These are phyloP conservation scores for Xylona heveae DNA, from an alignment of 495 filamentous ascomycete species.

Conservation along the genomic window DNA sequence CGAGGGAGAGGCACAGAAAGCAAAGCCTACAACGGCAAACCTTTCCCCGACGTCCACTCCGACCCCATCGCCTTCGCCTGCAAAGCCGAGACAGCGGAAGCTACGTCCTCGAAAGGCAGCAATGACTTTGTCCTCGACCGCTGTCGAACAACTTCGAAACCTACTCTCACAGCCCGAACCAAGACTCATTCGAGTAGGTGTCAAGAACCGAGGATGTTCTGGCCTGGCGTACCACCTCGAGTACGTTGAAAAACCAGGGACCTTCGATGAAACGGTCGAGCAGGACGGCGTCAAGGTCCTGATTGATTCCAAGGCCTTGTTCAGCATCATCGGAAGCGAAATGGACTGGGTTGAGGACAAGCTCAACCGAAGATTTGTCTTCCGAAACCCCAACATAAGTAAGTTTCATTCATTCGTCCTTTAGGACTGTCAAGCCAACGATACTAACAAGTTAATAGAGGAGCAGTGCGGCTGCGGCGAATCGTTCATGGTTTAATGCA, in stretches of 20 bases:
- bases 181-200: slow-evolving; percentile 82
- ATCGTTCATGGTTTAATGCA: slow-evolving; percentile 78
- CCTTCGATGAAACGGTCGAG: slow-evolving; percentile 81
- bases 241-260: slow-evolving; percentile 74
- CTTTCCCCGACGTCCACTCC: slow-evolving; percentile 12
- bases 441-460: slow-evolving; percentile 29
- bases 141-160: slow-evolving; percentile 50
- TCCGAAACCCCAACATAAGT: slow-evolving; percentile 97
- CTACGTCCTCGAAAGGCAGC: slow-evolving; percentile 77
- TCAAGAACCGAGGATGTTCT: slow-evolving; percentile 89
- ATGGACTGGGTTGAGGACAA: slow-evolving; percentile 99
- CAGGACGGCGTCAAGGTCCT: slow-evolving; percentile 92
- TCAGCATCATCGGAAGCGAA: slow-evolving; percentile 95
- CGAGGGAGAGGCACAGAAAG: slow-evolving; percentile 45
- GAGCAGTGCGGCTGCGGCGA: slow-evolving; percentile 95
- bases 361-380: slow-evolving; percentile 72
- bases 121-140: slow-evolving; percentile 61
- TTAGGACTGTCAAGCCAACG: not conserved
- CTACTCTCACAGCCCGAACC: slow-evolving; percentile 66
- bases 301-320: slow-evolving; percentile 89
- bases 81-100: slow-evolving; percentile 27
- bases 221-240: slow-evolving; percentile 90
- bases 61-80: slow-evolving; percentile 14
- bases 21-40: slow-evolving; percentile 19
- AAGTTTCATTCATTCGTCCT: slow-evolving; percentile 23